Base-by-base conservation (phyloP, 1,139 yeast genomes). In the Candida sojae region DNA sequence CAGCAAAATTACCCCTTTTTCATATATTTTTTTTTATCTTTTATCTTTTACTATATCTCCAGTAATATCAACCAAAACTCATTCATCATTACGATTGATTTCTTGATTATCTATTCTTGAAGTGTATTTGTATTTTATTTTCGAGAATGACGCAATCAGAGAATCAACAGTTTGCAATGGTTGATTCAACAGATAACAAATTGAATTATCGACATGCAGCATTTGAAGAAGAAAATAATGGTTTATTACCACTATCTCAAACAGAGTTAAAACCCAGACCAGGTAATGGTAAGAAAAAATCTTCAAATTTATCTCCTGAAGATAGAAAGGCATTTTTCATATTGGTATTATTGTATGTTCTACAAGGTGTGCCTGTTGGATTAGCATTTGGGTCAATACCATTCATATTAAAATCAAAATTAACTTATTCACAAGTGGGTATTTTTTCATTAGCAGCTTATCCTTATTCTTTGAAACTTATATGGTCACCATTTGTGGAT, bases 401-500 rank as follows among this genome's bases (percentile, higher is more conserved):
- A 1, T 93, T 92, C 60, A 72, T 95, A 32, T 73, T 95, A 50
- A 93, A 93, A 64, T 80, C 93, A 9, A 81, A 84, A 52, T 75
- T 92, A 28, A 79, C 91, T n/a, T 93, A 88, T 62, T 83, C 97
- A 1, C 96, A 91, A 59, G 89, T 93, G 9, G 99, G 98, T 0
- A 64, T 92, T 4, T 95, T 95, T 64, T 83, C 96, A 2, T 72
- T 93, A 54, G 97, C 98, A 0, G 84, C 97, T 5, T 95, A 93
- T 62, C 99, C 99, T 1, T 93, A 93, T 67, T 88, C 97, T 8
- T 72, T 93, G 57, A 93, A 93, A 66, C 77, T 93, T 49, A 68
- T 93, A 42, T 93, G 99, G 99, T 88, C 96, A 23, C 99, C 99
- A 0, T 80, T 93, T 25, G 98, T 93, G 6, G 99, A 93, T 64